Base-by-base conservation (phyloP, 2,329 filamentous ascomycete species). In the Tothia fuscella region DNA sequence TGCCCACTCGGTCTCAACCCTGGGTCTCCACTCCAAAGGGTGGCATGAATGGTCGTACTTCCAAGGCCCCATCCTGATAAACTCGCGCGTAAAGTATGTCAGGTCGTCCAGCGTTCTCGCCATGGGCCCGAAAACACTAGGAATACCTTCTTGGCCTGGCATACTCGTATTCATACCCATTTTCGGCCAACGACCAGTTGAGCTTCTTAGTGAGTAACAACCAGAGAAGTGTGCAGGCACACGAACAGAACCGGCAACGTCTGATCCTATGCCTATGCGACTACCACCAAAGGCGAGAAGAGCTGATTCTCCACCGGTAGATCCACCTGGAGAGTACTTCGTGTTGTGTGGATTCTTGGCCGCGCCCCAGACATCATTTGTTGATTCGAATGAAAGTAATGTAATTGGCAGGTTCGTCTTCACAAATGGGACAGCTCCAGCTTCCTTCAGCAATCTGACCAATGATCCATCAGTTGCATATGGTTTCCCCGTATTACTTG, bases 341-440 rank as follows among this genome's bases (percentile, higher is more conserved):
- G 63, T 62, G 55, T 86, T 87, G 61, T 93, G 85, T 0, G 88
- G 87, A 56, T 94, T 95, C 13, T 72, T 78, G 49, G 74, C 80
- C 24, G 78, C 73, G 6, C 89, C 88, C 85, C 88, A 96, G 16
- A 95, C 67, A 46, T 78, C 74, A 51, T 80, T 81, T 39, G 76
- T 76, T 13, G 82, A 87, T 60, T 93, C 87, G 53, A 93, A 93
- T 44, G 81, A 87, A 30, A 93, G 70, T 2, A 94, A 71, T 0
- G 87, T 93, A 43, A 89, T 82, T 4, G 88, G 89, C 2, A 93
- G 59, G 47, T 91, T 91, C 1, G 88, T 95, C 68, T 95, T 96
- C 48, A 88, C 85, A 56, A 93, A 94, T 0, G 88, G 88, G 2
- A 95, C 72, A 0, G 88, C 87, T 17, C 88, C 74, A 68, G 24